These are phyloP conservation scores for Trametes sanguinea DNA, from an alignment of 768 basidiomycete genomes.

Conservation along the genomic window DNA sequence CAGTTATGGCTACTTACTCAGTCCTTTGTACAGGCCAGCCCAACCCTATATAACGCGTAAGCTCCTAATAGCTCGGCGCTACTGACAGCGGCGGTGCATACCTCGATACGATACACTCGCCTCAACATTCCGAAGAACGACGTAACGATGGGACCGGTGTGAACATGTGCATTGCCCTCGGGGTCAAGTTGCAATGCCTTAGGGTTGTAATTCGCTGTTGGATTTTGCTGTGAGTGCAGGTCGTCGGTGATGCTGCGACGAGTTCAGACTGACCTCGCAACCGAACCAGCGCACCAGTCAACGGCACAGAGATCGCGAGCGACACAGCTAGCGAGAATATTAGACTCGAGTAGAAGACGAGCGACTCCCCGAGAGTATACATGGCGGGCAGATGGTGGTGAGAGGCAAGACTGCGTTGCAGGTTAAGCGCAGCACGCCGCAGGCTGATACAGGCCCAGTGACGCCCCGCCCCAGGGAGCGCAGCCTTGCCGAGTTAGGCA, in stretches of 20 bases:
- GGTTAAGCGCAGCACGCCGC: neutral
- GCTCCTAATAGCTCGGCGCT: neutral
- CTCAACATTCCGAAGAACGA: conserved; percentile 74
- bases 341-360: conserved; percentile 45
- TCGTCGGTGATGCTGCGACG: neutral
- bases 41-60: conserved; percentile 48
- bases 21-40: conserved; percentile 78
- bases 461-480: neutral
- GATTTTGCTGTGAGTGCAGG: neutral
- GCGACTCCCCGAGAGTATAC: conserved; percentile 24
- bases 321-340: conserved; percentile 58
- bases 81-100: conserved; percentile 30
- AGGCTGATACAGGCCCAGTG: neutral
- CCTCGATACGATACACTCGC: conserved; percentile 75
- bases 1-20: conserved; percentile 44
- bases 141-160: conserved; percentile 72
- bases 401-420: conserved; percentile 5
- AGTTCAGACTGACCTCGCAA: conserved; percentile 53
- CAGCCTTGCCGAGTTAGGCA: conserved; percentile 6
- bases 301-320: conserved; percentile 54
- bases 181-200: conserved; percentile 79
- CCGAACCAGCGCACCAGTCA: conserved; percentile 65
- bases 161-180: conserved; percentile 73
- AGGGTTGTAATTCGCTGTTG: conserved; percentile 68
- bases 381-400: conserved; percentile 24